Base-by-base conservation (phyloP, 2,329 filamentous ascomycete species). In the Colletotrichum zoysiae region DNA sequence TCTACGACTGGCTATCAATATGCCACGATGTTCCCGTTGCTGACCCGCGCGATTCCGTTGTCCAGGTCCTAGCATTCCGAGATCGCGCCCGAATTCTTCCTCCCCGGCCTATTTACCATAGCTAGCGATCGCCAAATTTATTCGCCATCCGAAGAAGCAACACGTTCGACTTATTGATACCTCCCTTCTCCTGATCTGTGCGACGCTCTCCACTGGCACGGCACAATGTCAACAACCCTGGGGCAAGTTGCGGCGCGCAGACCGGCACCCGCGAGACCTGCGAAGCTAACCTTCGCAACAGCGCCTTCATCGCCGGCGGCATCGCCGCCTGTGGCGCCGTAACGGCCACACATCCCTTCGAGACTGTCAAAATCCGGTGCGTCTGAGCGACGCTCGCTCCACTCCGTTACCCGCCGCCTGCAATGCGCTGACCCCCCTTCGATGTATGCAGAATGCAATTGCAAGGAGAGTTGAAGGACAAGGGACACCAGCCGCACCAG, bases 321-420 rank as follows among this genome's bases (percentile, higher is more conserved):
- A 93, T 99, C 79, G 96, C 96, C 80, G 96, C 96, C 75, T 98
- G 95, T 84, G 96, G 96, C 79, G 96, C 96, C 75, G 96, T 99
- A 70, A 98, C 95, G 51, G 95, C 97, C 75, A 98, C 96, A 62
- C 96, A 99, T 83, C 95, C 95, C 69, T 98, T 98, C 85, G 96
- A 99, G 84, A 98, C 95, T 16, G 95, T 99, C 81, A 99, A 99
- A 89, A 98, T 98, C 80, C 93, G 95, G 92, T 95, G 86, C 80
- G 87, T 76, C 79, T 55, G 20, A 50, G 38, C 55, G 57, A 23
- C 46, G 51, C 57, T 67, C 51, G 59, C 20, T 46, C 48, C 14
- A 38, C n/a, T 64, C 35, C 46, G 63, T 57, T 53, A 42, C 61
- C 42, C 57, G 70, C 65, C 76, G 67, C 75, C 71, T 20, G 59